Evolutionary conservation across 2,329 filamentous ascomycete species (phyloP), one percentile per base, ranked within the genome.

Genomic region (Fusarium sp.): DNA sequence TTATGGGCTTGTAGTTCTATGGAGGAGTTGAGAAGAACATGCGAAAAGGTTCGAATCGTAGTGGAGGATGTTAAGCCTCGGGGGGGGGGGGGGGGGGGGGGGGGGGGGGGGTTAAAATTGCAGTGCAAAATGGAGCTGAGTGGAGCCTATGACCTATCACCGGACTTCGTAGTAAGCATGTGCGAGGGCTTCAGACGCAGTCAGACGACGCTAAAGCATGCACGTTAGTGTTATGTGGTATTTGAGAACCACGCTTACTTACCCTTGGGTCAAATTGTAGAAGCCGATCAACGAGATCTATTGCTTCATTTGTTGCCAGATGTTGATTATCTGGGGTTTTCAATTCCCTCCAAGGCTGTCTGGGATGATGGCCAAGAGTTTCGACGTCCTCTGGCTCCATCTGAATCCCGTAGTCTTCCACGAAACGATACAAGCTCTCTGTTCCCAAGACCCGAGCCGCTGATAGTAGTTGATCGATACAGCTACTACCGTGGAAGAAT

Each of bases 351-450:
- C 96, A 99, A 48, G 90, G 92, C n/a, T 84, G 97, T 96, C 86
- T 95, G 95, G 66, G 93, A 80, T 97, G 97, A 50, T 94, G 87
- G 45, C 93, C 94, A 4, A 99, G 89, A 58, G 97, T 96, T 75
- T 98, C 94, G 76, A 97, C 94, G 78, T 98, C 97, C 79, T 97
- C 94, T 6, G 92, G 89, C 76, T 98, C 95, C 33, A 98, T 87
- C 80, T 97, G 94, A 57, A 98, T 97, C 77, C 97, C 94, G 78
- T 98, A 97, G 80, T 96, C 97, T 84, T 97, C 94, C 14, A 98
- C 87, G 75, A 98, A 98, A 79, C 97, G 94, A 72, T 97, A 98
- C 13, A 99, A 84, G 71, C 95, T 94, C 75, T 98, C 95, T 0
- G 96, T 98, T 39, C 96, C 96, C 15, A 99, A 87, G 1, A 99